Evolutionary conservation across 352 stramenopile species (phyloP).

Genomic region (Pythium pyrilobum): DNA sequence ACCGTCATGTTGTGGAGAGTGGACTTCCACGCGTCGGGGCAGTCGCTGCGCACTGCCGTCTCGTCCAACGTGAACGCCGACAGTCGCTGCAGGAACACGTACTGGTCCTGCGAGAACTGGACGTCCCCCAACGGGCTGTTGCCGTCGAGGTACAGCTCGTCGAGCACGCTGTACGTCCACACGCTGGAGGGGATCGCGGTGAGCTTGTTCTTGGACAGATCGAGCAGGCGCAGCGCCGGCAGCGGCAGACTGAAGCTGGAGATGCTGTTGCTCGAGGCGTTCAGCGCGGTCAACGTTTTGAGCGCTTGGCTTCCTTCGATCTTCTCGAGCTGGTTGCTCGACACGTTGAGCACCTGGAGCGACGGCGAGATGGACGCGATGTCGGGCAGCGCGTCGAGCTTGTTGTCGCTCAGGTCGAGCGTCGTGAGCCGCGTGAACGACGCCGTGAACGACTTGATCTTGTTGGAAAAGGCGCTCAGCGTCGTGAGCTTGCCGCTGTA

Average conservation of each 20-base stretch:
- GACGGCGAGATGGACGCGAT: constrained; percentile 5
- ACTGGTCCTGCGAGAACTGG: constrained; percentile 7
- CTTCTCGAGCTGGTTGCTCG: constrained; percentile 2
- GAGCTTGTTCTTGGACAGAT: constrained; percentile 13
- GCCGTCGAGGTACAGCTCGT: constrained; percentile 10
- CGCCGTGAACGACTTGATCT: constrained; percentile 16
- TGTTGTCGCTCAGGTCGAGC: constrained; percentile 14
- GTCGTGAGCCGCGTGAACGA: constrained; percentile 13
- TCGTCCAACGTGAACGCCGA: constrained; percentile 6
- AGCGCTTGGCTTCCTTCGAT: background rate
- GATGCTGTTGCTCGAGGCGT: constrained; percentile 11
- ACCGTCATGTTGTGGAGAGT: background rate
- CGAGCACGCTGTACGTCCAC: constrained; percentile 11
- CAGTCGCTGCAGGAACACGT: constrained; percentile 11
- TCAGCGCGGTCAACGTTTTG: constrained; percentile 5
- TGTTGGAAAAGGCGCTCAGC: constrained; percentile 2
- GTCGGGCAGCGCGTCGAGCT: constrained; percentile 9
- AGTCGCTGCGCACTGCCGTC: background rate
- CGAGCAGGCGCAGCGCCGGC: constrained; percentile 4
- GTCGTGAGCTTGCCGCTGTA: constrained; percentile 12
- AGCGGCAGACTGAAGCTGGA: constrained; percentile 2
- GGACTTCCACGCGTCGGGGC: constrained; percentile 4
- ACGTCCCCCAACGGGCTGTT: background rate
- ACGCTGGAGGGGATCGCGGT: background rate
- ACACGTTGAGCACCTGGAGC: constrained; percentile 13